A percentile compares a stretch with the other conserved stretches of the same genome.
Conservation (phyloP, 1,284 basidiomycete genomes). For the Trichosporon coremiiforme region DNA sequence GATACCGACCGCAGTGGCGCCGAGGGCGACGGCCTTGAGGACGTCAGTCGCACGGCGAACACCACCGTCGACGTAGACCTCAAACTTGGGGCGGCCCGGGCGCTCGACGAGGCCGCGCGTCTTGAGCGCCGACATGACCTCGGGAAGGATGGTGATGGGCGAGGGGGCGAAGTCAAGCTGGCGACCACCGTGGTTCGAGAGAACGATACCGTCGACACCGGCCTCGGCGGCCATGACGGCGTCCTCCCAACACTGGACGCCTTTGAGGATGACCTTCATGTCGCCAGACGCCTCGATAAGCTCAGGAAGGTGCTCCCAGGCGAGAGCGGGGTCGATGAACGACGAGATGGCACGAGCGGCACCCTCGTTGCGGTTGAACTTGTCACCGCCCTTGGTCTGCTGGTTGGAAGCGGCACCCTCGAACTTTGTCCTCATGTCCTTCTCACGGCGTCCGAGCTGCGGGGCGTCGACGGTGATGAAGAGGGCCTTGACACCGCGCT, state of each 20-base stretch:
- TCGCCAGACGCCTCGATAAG: conserved; percentile 81
- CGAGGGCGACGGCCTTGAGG: conserved; percentile 86
- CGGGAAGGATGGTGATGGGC: conserved; percentile 84
- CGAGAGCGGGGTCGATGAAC: conserved; percentile 88
- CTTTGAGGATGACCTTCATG: conserved; percentile 90
- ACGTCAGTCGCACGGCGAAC: conserved; percentile 89
- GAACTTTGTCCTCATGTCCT: conserved; percentile 97
- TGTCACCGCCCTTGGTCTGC: conserved; percentile 63
- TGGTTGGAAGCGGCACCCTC: conserved; percentile 74
- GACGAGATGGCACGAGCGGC: conserved; percentile 93
- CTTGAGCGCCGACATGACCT: conserved; percentile 76
- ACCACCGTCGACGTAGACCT: conserved; percentile 89
- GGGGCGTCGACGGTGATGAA: conserved; percentile 94
- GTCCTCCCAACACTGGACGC: conserved; percentile 93
- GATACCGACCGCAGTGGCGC: conserved; percentile 73
- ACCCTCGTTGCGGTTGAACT: conserved; percentile 80
- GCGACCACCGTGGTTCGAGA: conserved; percentile 64
- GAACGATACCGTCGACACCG: conserved; percentile 78
- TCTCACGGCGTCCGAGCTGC: conserved; percentile 84
- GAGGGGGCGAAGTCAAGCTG: conserved; percentile 90
- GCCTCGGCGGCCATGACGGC: conserved; percentile 83
- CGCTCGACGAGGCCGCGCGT: conserved; percentile 62
- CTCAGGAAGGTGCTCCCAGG: conserved; percentile 85
- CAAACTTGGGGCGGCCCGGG: conserved; percentile 63
- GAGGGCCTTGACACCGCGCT: conserved; percentile 75